Conservation (phyloP, 805 yeast genomes). For the Wickerhamomyces bovis region DNA sequence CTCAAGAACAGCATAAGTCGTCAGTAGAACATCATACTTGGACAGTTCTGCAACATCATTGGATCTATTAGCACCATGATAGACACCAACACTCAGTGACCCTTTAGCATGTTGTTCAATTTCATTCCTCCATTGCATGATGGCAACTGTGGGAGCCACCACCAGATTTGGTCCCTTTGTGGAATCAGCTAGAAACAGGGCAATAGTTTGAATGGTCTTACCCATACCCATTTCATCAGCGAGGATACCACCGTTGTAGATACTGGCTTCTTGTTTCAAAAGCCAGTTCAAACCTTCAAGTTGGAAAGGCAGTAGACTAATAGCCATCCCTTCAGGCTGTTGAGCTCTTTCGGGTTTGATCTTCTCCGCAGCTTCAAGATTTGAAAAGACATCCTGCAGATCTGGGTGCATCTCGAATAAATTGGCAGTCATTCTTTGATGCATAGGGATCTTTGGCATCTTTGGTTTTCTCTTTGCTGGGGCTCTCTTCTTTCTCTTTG, state of each 20-base stretch:
- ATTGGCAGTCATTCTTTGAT: conserved; percentile 60
- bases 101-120: conserved; percentile 80
- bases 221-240: conserved; percentile 99
- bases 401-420: conserved; percentile 77
- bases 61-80: conserved; percentile 82
- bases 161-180: conserved; percentile 74
- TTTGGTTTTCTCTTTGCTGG: conserved; percentile 20
- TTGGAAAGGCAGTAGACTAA: conserved; percentile 82
- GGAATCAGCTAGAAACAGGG: conserved; percentile 67
- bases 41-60: conserved; percentile 44
- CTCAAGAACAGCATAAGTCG: conserved; percentile 90
- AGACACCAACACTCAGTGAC: conserved; percentile 59
- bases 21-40: conserved; percentile 72
- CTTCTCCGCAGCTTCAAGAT: conserved; percentile 41
- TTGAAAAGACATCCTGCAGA: conserved; percentile 63
- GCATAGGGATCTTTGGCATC: conserved; percentile 56
- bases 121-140: conserved; percentile 96
- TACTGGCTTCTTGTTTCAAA: conserved; percentile 68
- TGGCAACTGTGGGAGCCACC: conserved; percentile 97
- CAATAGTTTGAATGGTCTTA: conserved; percentile 93
- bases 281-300: conserved; percentile 92
- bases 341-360: conserved; percentile 49
- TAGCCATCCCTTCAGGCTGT: conserved; percentile 76
- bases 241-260: conserved; percentile 81
- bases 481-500: conserved; percentile 11